These are phyloP conservation scores for Solanum aculeatissimum DNA, from an alignment of 305 asterid species.

Conservation along the genomic window DNA sequence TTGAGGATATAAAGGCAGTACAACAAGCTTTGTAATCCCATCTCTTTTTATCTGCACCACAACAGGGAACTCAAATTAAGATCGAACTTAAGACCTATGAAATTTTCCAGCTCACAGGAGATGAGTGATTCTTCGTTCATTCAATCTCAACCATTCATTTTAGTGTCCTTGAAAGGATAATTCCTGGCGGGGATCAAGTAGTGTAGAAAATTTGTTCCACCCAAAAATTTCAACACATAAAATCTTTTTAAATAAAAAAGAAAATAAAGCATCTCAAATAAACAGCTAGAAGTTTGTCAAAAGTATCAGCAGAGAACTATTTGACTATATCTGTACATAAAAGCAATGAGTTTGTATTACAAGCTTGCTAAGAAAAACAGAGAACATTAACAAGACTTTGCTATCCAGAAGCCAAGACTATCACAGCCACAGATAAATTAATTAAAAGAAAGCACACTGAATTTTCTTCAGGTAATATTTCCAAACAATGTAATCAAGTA, in stretches of 20 bases:
- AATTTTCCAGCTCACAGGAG: neutral
- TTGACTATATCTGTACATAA: neutral
- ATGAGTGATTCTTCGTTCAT: neutral
- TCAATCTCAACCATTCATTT: neutral
- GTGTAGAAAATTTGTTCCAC: neutral
- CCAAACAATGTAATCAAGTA: neutral
- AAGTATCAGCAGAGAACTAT: neutral
- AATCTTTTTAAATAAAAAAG: neutral
- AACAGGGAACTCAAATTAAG: neutral
- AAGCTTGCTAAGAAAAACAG: neutral
- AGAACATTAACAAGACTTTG: neutral
- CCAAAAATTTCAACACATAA: neutral
- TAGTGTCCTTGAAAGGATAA: neutral
- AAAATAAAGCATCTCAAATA: neutral
- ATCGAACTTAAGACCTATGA: neutral
- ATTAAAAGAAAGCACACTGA: neutral
- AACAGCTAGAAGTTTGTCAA: neutral
- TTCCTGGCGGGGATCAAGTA: neutral
- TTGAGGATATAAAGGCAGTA: constrained; percentile 88
- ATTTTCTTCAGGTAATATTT: neutral
- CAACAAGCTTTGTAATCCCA: constrained; percentile 64
- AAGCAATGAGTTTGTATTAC: neutral
- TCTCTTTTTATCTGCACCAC: constrained; percentile 68
- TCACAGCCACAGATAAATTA: neutral
- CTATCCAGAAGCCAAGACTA: neutral